Evolutionary conservation across 2,329 filamentous ascomycete genomes (phyloP).

Genomic region (Aspergillus brasiliensis): DNA sequence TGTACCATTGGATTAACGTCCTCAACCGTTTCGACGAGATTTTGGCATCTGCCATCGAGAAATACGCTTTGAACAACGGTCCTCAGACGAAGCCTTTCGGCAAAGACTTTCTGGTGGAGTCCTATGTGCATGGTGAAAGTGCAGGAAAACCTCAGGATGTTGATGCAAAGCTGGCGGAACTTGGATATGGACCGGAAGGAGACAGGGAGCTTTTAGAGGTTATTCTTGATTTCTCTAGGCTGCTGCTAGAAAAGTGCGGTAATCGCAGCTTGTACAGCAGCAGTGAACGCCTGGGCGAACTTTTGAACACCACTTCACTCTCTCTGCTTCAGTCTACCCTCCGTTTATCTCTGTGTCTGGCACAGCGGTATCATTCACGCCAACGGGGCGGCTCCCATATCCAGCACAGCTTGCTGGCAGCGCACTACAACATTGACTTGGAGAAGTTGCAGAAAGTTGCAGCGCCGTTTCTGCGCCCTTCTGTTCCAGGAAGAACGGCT

Average conservation of each 20-base stretch:
- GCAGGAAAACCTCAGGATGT: constrained; percentile 56
- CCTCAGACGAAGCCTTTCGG: constrained; percentile 79
- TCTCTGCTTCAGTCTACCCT: constrained; percentile 76
- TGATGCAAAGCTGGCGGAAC: constrained; percentile 55
- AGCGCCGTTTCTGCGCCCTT: constrained; percentile 76
- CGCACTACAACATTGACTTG: constrained; percentile 74
- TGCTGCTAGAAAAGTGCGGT: constrained; percentile 91
- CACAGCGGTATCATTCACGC: constrained; percentile 88
- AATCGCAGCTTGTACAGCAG: constrained; percentile 96
- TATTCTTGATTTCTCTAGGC: constrained; percentile 80
- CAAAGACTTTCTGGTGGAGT: constrained; percentile 35
- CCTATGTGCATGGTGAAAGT: constrained; percentile 63
- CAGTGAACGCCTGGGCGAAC: constrained; percentile 82
- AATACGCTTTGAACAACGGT: constrained; percentile 77
- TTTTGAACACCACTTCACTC: constrained; percentile 84
- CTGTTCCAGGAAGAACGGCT: constrained; percentile 53
- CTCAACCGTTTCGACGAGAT: constrained; percentile 92
- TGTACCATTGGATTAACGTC: constrained; percentile 97
- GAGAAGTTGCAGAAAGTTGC: constrained; percentile 85
- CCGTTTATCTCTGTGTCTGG: constrained; percentile 79
- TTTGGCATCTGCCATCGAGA: constrained; percentile 76
- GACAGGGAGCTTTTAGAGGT: constrained; percentile 78
- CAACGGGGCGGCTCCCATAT: constrained; percentile 72
- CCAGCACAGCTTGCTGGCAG: constrained; percentile 72
- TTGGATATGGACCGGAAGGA: constrained; percentile 72